Conservation (phyloP, 768 basidiomycete species). For the Podaxis pistillaris region DNA sequence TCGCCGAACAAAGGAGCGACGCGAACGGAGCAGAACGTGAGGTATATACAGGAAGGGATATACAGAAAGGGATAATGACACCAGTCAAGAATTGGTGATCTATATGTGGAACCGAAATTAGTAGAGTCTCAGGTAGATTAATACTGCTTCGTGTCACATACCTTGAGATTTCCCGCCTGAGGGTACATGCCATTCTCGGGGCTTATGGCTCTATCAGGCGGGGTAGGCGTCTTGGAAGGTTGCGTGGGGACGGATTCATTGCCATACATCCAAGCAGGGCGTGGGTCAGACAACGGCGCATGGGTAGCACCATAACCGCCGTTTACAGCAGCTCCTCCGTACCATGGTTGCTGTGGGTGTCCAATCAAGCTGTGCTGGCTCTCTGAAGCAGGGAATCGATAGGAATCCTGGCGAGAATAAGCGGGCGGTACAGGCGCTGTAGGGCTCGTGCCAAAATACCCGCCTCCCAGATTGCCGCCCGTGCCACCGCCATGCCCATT, state of each 20-base stretch:
- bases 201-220: not conserved
- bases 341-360: not conserved
- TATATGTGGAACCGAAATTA: not conserved
- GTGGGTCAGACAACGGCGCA: not conserved
- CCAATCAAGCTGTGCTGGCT: slow-evolving; percentile 1
- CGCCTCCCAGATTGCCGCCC: not conserved
- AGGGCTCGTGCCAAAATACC: not conserved
- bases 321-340: not conserved
- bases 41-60: slow-evolving; percentile 6
- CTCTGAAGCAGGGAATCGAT: slow-evolving; percentile 1
- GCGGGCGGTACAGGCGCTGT: not conserved
- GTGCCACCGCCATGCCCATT: slow-evolving; percentile 15
- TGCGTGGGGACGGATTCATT: not conserved
- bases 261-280: not conserved
- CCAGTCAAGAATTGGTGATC: slow-evolving; percentile 9
- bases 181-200: not conserved
- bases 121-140: not conserved
- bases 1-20: slow-evolving; percentile 4
- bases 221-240: not conserved
- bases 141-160: not conserved
- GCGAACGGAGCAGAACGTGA: not conserved
- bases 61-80: not conserved
- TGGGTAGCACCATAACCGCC: not conserved
- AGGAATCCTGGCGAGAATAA: not conserved
- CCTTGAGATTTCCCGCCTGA: not conserved